Conservation (phyloP, 2,329 filamentous ascomycete species). For the Proliferodiscus dingleyae region DNA sequence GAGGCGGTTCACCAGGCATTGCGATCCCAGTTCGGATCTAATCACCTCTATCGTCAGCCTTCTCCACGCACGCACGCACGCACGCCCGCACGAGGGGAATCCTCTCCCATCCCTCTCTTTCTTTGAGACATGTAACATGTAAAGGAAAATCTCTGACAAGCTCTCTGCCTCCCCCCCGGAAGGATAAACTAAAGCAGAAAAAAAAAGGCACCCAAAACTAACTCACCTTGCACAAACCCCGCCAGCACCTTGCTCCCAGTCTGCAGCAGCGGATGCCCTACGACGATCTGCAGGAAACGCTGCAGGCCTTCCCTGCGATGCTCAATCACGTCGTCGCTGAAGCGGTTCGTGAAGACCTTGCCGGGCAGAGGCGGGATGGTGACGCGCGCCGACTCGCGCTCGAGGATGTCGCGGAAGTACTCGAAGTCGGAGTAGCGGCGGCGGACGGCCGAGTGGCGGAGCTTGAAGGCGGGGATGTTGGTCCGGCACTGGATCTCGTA, state of each 20-base stretch:
- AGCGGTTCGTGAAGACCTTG: slow-evolving; percentile 97
- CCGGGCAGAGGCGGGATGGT: slow-evolving; percentile 94
- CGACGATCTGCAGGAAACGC: slow-evolving; percentile 95
- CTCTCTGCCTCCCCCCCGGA: no score
- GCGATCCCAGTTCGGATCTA: slow-evolving; percentile 87
- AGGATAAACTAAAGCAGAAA: no score
- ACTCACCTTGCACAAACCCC: slow-evolving; percentile 89
- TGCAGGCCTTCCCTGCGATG: slow-evolving; percentile 86
- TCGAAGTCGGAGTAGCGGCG: slow-evolving; percentile 97
- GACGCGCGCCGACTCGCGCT: slow-evolving; percentile 89
- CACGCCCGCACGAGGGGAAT: no score
- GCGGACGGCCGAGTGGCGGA: slow-evolving; percentile 81
- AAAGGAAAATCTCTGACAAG: no score
- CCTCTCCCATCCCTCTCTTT: no score
- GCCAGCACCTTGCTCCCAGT: slow-evolving; percentile 96
- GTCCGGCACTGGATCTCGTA: slow-evolving; percentile 97
- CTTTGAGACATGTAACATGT: no score
- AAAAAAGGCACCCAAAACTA: no score
- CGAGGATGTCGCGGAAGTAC: slow-evolving; percentile 96
- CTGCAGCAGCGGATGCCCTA: slow-evolving; percentile 92
- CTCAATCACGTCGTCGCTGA: slow-evolving; percentile 98
- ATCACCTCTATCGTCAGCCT: no score
- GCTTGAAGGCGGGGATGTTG: slow-evolving; percentile 98
- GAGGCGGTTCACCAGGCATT: slow-evolving; percentile 69
- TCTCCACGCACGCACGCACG: no score